Percentiles rank a stretch among this genome's conserved stretches.
Evolutionary conservation across 805 yeast genomes (phyloP).

Genomic region (Myxozyma melibiosi): DNA sequence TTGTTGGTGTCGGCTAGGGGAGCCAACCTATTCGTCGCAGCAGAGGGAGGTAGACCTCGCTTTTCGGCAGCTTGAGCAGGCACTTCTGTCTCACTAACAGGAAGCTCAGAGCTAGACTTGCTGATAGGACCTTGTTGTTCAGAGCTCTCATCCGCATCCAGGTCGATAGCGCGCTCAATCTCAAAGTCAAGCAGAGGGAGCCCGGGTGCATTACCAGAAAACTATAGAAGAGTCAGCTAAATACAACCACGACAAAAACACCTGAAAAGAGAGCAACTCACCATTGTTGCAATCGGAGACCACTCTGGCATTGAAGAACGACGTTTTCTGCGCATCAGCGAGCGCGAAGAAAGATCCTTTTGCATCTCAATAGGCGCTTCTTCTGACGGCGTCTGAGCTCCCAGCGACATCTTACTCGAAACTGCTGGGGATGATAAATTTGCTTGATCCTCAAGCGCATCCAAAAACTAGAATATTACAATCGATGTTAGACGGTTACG

Average conservation of each 20-base stretch:
- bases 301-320: conserved; percentile 22
- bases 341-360: neutral
- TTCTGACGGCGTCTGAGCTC: no score
- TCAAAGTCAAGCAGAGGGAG: neutral
- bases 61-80: neutral
- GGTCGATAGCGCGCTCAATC: no score
- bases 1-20: no score
- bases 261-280: no score
- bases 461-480: neutral
- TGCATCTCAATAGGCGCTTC: no score
- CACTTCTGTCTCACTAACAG: neutral
- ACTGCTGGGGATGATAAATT: no score
- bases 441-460: neutral
- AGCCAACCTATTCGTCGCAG: no score
- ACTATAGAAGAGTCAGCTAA: neutral
- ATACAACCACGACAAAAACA: neutral
- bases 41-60: no score
- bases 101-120: no score
- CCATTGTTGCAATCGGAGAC: conserved; percentile 9
- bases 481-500: neutral
- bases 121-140: no score
- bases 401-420: no score
- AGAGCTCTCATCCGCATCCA: no score
- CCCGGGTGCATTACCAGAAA: conserved; percentile 1
- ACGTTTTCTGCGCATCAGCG: conserved; percentile 3